These are phyloP conservation scores for Lactarius indigo DNA, from an alignment of 768 basidiomycete species.

Conservation along the genomic window DNA sequence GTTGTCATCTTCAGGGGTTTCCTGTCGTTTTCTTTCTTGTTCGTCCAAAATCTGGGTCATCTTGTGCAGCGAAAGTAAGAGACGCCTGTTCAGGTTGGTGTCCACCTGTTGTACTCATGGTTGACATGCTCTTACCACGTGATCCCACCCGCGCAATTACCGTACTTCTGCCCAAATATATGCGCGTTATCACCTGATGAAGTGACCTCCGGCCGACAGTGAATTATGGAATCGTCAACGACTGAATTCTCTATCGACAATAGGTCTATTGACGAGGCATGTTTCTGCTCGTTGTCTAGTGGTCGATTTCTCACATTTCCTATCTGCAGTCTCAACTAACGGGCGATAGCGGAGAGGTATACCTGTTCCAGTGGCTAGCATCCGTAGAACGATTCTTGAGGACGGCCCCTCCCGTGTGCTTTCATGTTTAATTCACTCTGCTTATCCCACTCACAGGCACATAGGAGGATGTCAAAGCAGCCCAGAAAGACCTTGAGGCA, in stretches of 20 bases:
- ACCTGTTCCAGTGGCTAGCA: conserved; percentile 81
- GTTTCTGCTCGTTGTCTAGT: background rate
- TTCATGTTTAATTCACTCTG: background rate
- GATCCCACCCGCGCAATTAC: background rate
- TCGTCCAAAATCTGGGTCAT: conserved; percentile 5
- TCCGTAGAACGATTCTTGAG: conserved; percentile 56
- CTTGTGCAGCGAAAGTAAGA: background rate
- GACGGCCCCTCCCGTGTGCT: conserved; percentile 50
- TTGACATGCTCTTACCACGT: background rate
- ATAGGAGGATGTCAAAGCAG: conserved; percentile 64
- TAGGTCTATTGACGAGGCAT: conserved; percentile 24
- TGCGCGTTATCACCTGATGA: background rate
- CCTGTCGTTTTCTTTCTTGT: background rate
- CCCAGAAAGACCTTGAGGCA: conserved; percentile 60
- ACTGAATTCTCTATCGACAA: conserved; percentile 22
- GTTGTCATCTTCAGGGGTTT: background rate
- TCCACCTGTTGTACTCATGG: background rate
- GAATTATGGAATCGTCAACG: conserved; percentile 15
- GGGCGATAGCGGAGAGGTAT: conserved; percentile 76
- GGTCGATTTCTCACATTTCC: background rate
- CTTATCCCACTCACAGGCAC: background rate
- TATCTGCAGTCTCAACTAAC: conserved; percentile 54
- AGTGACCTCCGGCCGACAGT: background rate
- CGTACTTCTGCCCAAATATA: background rate
- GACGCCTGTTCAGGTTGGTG: background rate